phyloP scores from a whole-genome alignment of 495 filamentous ascomycete species.

The Sporormia fimetaria region DNA sequence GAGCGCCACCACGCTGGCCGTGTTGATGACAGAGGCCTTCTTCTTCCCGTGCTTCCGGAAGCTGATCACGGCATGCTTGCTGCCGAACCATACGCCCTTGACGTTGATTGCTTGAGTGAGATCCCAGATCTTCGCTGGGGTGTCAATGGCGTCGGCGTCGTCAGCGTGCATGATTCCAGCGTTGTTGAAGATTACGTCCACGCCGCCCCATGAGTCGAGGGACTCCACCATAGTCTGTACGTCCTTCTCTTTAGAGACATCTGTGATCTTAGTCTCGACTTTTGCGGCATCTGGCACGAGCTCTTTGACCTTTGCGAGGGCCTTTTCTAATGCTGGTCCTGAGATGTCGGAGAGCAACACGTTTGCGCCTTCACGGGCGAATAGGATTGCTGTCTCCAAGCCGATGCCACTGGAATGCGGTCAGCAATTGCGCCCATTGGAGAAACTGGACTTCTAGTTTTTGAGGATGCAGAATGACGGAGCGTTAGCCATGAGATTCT shows the following conservation, averaged over 20 bases:
- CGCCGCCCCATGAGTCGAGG: conserved; percentile 77
- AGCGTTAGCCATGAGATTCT: background rate
- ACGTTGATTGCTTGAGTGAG: conserved; percentile 90
- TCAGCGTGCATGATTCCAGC: conserved; percentile 93
- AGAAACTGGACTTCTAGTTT: background rate
- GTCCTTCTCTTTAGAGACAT: conserved; percentile 61
- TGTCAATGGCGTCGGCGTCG: conserved; percentile 76
- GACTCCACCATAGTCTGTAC: conserved; percentile 59
- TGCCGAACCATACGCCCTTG: conserved; percentile 95
- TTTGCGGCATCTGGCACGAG: conserved; percentile 50
- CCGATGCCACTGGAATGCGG: conserved; percentile 65
- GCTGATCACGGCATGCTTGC: conserved; percentile 80
- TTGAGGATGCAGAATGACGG: background rate
- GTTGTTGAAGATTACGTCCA: conserved; percentile 97
- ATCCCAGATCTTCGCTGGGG: conserved; percentile 88
- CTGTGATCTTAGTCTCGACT: conserved; percentile 51
- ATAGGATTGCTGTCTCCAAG: conserved; percentile 86
- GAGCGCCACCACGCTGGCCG: conserved; percentile 82
- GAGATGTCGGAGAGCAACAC: conserved; percentile 83
- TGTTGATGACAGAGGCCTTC: conserved; percentile 81
- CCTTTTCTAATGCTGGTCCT: conserved; percentile 55
- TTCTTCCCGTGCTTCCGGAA: conserved; percentile 71
- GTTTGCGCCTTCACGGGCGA: conserved; percentile 78
- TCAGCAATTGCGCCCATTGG: conserved; percentile 9
- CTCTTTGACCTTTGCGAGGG: conserved; percentile 55